Conservation (phyloP, 768 basidiomycete species). For the Termitomyces sp. region DNA sequence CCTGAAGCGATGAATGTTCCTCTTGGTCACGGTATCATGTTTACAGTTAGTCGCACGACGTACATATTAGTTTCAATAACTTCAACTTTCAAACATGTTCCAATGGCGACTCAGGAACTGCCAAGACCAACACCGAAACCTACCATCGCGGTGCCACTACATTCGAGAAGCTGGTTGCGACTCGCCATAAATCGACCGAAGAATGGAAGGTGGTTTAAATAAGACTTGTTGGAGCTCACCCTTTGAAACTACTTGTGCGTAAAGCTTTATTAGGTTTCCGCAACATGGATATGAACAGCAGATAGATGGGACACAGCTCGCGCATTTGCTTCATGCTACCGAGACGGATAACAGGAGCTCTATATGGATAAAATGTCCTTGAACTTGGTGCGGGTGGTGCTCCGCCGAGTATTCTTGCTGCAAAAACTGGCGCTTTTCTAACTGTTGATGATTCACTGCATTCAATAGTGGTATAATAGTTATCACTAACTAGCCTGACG, state of each 20-base stretch:
- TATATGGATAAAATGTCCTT: constrained; percentile 53
- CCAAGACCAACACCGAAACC: constrained; percentile 66
- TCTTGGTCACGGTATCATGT: constrained; percentile 35
- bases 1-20: constrained; percentile 16
- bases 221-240: constrained; percentile 74
- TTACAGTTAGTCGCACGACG: constrained; percentile 41
- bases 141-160: constrained; percentile 51
- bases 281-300: background rate
- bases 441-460: background rate
- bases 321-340: constrained; percentile 66
- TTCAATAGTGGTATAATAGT: constrained; percentile 68
- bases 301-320: constrained; percentile 80
- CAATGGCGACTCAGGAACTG: constrained; percentile 47
- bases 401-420: constrained; percentile 77
- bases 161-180: constrained; percentile 35
- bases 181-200: constrained; percentile 7
- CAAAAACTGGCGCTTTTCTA: constrained; percentile 52
- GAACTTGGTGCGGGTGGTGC: constrained; percentile 96
- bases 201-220: constrained; percentile 53
- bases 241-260: constrained; percentile 73
- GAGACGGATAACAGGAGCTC: constrained; percentile 52
- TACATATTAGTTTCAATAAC: too few relatives aligned
- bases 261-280: background rate
- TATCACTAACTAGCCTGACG: constrained; percentile 92
- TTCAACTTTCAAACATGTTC: constrained; percentile 6